These are phyloP conservation scores for Blastobotrys raffinosifermentans DNA, from an alignment of 1,139 yeast species.

Conservation along the genomic window DNA sequence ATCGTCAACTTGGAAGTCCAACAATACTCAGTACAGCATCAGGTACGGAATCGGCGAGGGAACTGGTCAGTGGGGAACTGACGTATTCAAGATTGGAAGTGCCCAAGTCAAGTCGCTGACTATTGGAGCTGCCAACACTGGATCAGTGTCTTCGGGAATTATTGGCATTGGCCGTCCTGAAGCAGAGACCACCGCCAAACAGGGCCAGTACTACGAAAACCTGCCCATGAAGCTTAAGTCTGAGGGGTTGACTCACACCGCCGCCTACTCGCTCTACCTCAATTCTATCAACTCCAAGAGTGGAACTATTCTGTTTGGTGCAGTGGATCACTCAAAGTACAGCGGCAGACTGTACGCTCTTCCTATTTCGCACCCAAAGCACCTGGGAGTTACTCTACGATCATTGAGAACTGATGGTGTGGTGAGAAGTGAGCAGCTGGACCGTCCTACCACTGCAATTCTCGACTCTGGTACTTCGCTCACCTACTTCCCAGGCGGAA, in stretches of 20 bases:
- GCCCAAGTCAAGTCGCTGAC: constrained; percentile 36
- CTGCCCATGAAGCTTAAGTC: constrained; percentile 37
- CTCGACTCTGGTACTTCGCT: constrained; percentile 68
- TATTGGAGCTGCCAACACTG: constrained; percentile 43
- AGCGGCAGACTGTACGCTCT: constrained; percentile 33
- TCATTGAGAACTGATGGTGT: constrained; percentile 32
- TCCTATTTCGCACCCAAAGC: constrained; percentile 37
- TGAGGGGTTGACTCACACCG: constrained; percentile 44
- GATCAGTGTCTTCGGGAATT: constrained; percentile 45
- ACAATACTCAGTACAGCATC: constrained; percentile 21
- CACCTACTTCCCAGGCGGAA: constrained; percentile 44
- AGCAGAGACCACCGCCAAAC: constrained; percentile 22
- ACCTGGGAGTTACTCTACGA: constrained; percentile 45
- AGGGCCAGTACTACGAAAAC: constrained; percentile 22
- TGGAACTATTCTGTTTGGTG: constrained; percentile 46
- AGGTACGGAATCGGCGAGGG: constrained; percentile 27
- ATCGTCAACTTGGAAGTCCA: constrained; percentile 20
- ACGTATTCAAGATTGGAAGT: constrained; percentile 39
- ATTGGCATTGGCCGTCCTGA: constrained; percentile 50
- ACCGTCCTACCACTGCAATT: constrained; percentile 39
- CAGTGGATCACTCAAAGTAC: constrained; percentile 46
- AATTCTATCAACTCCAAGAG: constrained; percentile 23
- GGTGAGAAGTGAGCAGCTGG: constrained; percentile 32
- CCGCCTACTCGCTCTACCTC: constrained; percentile 39
- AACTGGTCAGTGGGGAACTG: constrained; percentile 46